Percentiles rank a stretch among this genome's conserved stretches.
Evolutionary conservation across 352 stramenopile genomes (phyloP).

Genomic region (Pythium angustatum): DNA sequence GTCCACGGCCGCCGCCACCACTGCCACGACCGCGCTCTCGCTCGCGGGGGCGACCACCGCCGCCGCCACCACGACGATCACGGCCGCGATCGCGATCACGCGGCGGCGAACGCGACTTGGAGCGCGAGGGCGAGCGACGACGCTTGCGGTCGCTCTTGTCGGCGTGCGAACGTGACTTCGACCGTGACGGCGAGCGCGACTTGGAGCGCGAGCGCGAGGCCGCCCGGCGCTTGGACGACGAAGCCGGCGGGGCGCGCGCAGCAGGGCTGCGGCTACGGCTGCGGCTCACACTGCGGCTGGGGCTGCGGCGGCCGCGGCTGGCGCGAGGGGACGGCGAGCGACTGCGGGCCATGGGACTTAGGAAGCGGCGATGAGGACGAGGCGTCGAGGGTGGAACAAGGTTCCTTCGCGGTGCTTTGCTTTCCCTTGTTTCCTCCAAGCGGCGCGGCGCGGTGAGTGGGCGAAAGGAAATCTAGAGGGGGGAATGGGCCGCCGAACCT

Average conservation of each 20-base stretch:
- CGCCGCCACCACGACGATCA: conserved; percentile 7
- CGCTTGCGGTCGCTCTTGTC: conserved; percentile 33
- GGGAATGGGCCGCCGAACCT: neutral
- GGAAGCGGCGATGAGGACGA: no score
- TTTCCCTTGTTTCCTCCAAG: conserved; percentile 12
- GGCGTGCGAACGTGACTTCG: neutral
- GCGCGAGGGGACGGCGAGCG: conserved; percentile 54
- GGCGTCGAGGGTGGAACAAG: no score
- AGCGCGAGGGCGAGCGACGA: conserved; percentile 41
- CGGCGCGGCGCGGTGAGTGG: neutral
- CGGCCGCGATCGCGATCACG: conserved; percentile 14
- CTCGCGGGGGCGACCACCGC: conserved; percentile 17
- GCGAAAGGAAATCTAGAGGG: conserved; percentile 3
- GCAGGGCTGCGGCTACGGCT: conserved; percentile 25
- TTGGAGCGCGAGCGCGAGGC: conserved; percentile 18
- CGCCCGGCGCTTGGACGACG: conserved; percentile 20
- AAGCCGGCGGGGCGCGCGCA: conserved; percentile 8
- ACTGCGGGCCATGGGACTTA: conserved; percentile 14
- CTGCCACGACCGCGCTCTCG: conserved; percentile 24
- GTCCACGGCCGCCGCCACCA: conserved; percentile 14
- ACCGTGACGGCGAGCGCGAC: conserved; percentile 26
- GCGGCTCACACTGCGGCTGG: conserved; percentile 33
- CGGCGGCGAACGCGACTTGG: conserved; percentile 17
- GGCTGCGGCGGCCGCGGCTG: conserved; percentile 29
- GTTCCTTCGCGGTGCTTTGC: neutral